Evolutionary conservation across 768 basidiomycete genomes (phyloP), one percentile per base, ranked within the genome.

Genomic region (Mycena chlorophos): DNA sequence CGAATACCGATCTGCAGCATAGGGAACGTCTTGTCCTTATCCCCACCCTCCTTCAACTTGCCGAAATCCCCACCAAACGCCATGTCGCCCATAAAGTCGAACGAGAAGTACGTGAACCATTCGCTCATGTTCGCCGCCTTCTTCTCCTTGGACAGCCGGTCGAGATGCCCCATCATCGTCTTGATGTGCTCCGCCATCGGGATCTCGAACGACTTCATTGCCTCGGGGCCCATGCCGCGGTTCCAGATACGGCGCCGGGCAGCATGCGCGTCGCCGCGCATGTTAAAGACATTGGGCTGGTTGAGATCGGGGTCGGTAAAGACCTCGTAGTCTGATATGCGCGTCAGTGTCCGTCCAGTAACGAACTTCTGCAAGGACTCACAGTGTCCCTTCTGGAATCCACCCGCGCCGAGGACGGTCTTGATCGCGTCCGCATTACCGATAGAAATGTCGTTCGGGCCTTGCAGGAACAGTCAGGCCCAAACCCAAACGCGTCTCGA

Each of bases 171-270:
- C 5, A 77, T 66, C 0, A 83, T 68, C 55, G 81, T 75, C 1
- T 55, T 49, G 1, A 69, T 71, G 5, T 79, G 63, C 26, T 63
- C 64, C 1, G 66, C 65, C 17, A 82, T 61, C 2, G 76, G 63
- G 1, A 61, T 56, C 55, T 80, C 75, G 52, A 81, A 83, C 6
- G 73, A 77, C 56, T 76, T 77, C 26, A 84, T 53, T 2, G 81
- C 74, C 2, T 65, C 57, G 12, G 73, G 70, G 49, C 66, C 79
- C 68, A 83, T 74, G 0, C 73, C 81, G 20, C 79, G 70, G 20
- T 75, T 75, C 82, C 81, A 83, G 0, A 77, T 67, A 17, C 72
- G 71, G 10, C 80, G 72, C 5, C 78, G 73, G 5, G 72, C 67
- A 1, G 71, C 66, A 55, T 84, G 81, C 12, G 31, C 42, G 13